Evolutionary conservation across 208 protist genomes (phyloP).

Genomic region (Crithidia brevicula): DNA sequence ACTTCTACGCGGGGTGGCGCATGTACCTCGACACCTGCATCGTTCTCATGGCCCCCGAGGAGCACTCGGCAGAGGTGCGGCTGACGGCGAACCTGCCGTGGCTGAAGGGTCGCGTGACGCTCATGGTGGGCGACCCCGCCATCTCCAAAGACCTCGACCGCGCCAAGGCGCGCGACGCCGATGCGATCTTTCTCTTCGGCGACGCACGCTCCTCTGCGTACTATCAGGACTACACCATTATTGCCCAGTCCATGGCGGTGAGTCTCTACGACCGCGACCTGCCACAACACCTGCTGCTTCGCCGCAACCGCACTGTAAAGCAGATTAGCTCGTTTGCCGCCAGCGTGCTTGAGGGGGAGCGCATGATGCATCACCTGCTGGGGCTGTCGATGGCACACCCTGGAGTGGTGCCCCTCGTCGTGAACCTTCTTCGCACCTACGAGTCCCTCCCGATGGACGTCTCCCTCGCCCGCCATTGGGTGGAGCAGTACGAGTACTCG

Average conservation of each 20-base stretch:
- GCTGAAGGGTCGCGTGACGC: constrained; percentile 70
- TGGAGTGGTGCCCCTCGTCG: constrained; percentile 75
- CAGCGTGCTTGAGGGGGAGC: constrained; percentile 73
- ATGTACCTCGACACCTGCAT: constrained; percentile 76
- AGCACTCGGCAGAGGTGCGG: constrained; percentile 57
- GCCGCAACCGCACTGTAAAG: constrained; percentile 57
- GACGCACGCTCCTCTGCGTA: constrained; percentile 73
- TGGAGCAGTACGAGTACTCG: constrained; percentile 86
- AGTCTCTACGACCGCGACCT: constrained; percentile 68
- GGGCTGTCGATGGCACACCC: constrained; percentile 74
- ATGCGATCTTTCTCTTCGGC: constrained; percentile 86
- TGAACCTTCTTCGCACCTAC: constrained; percentile 86
- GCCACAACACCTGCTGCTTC: constrained; percentile 79
- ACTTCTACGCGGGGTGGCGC: constrained; percentile 85
- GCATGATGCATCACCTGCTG: constrained; percentile 70
- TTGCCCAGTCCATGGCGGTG: constrained; percentile 71
- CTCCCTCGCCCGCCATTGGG: constrained; percentile 56
- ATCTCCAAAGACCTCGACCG: constrained; percentile 61
- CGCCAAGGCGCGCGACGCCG: constrained; percentile 59
- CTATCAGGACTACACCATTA: constrained; percentile 76
- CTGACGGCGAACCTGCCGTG: constrained; percentile 72
- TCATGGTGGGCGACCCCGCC: constrained; percentile 70
- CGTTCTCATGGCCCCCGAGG: constrained; percentile 68
- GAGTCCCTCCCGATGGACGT: constrained; percentile 63
- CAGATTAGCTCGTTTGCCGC: constrained; percentile 69